Base-by-base conservation (phyloP, 2,329 filamentous ascomycete genomes). In the Paraphaeosphaeria minitans region DNA sequence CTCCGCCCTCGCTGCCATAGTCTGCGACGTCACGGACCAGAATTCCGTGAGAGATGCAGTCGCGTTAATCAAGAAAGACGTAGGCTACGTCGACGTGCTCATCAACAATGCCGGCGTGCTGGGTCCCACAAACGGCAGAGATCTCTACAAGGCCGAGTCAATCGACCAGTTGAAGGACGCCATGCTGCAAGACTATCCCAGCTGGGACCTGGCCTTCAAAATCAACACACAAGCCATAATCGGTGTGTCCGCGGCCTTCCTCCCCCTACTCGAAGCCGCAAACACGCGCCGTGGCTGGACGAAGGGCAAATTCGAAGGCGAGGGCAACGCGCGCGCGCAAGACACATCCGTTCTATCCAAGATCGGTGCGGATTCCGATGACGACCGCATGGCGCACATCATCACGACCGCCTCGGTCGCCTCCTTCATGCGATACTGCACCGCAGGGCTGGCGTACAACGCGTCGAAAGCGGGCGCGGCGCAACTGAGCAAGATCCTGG, bases 61-160 rank as follows among this genome's bases (percentile, higher is more conserved):
- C 13, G 70, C 75, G n/a, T 69, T 70, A 1, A 77, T 84, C 45
- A 72, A 76, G 6, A 61, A 70, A 8, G 78, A 83, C 27, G 68
- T 68, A 3, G 80, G 78, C 43, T 78, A 82, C 62, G 78, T 85
- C 57, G 82, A 85, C 64, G 77, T 85, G 24, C 72, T 85, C 0
- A 76, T 85, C 66, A 81, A 81, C 66, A 85, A 85, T 62, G 82
- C 82, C 16, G 83, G 83, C 27, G 74, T 81, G 47, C 67, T 70
- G 4, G 80, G 82, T 0, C 82, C 83, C 0, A 67, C 60, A n/a
- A 75, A 77, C 52, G 78, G 75, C 37, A 73, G 63, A 5, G 73
- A 74, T 39, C 71, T 81, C 29, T 76, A 79, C 68, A 69, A 76
- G 52, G 79, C 80, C n/a, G 66, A 75, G 35, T 73, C 71, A n/a